Evolutionary conservation across 148 eudicot species (phyloP).

Genomic region (Diospyros lotus): DNA sequence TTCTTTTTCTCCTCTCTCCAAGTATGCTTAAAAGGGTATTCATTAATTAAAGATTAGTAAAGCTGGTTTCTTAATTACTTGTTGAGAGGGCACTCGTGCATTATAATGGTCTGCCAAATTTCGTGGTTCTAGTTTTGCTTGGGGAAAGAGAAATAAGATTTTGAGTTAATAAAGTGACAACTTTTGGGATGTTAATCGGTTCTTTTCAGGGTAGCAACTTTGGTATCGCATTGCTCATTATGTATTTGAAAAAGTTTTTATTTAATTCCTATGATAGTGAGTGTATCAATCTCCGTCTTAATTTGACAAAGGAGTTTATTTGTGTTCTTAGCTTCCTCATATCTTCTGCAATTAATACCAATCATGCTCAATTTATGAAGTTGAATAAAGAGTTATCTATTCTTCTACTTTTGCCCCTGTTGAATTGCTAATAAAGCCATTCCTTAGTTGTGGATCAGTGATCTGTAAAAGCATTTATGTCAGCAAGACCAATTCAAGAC

Average conservation of each 20-base stretch:
- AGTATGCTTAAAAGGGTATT: neutral
- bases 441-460: neutral
- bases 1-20: neutral
- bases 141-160: neutral
- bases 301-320: neutral
- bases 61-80: neutral
- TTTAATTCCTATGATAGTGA: neutral
- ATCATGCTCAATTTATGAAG: neutral
- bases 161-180: too few species aligned
- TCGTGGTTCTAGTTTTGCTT: neutral
- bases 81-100: neutral
- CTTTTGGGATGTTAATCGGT: too few species aligned
- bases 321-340: conserved; percentile 1
- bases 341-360: neutral
- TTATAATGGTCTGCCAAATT: neutral
- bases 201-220: neutral
- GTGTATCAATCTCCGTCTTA: neutral
- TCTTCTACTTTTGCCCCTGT: neutral
- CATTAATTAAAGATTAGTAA: neutral
- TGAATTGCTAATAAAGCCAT: conserved; percentile 3
- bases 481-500: neutral
- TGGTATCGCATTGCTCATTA: neutral
- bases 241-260: neutral
- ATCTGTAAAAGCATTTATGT: neutral
- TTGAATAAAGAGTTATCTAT: neutral